Base-by-base conservation (phyloP, 495 filamentous ascomycete species). In the Talaromyces borbonicus region DNA sequence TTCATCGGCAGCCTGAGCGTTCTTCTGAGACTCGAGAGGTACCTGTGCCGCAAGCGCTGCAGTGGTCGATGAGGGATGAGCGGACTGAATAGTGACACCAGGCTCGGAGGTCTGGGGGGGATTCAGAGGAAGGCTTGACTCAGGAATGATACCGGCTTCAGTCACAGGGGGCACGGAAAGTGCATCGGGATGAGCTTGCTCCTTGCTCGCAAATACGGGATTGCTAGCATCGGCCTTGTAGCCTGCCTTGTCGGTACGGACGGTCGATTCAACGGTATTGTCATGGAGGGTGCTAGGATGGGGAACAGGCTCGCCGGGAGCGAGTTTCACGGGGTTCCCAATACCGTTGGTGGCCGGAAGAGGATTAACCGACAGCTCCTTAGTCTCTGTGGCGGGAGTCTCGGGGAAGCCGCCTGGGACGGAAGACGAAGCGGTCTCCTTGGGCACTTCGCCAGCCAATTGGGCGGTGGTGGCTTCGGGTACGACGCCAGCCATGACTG, bases 261-360 rank as follows among this genome's bases (percentile, higher is more conserved):
- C 85, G 26, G 67, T 74, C 7, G 73, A 77, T 8, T 63, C 51
- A 11, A 77, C 51, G 3, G 68, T 75, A 41, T 75, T 74, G 31
- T 51, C 49, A 47, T 67, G 64, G 52, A 72, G 52, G 1, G 66
- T 69, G 61, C 66, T 76, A 27, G 72, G 65, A 15, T 77, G 72
- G 11, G 87, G 88, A 25, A 94, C 77, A 57, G 78, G 78, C 63
- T 93, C 85, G 46, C 88, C 87, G n/a, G 87, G 81, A 16, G 68
- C 71, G 26, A 94, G 72, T 52, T 77, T 69, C 58, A 95, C 77
- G 2, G 90, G 90, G 54, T 95, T 95, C 32, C 85, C 76, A 33
- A 74, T 72, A 40, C 84, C 86, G 23, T 69, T 75, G 18, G 87
- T 80, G 29, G 90, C 88, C 7, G 90, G 90, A 31, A 89, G 67